phyloP scores from a whole-genome alignment of 306 rosid genomes.

The Prinsepia uniflora region DNA sequence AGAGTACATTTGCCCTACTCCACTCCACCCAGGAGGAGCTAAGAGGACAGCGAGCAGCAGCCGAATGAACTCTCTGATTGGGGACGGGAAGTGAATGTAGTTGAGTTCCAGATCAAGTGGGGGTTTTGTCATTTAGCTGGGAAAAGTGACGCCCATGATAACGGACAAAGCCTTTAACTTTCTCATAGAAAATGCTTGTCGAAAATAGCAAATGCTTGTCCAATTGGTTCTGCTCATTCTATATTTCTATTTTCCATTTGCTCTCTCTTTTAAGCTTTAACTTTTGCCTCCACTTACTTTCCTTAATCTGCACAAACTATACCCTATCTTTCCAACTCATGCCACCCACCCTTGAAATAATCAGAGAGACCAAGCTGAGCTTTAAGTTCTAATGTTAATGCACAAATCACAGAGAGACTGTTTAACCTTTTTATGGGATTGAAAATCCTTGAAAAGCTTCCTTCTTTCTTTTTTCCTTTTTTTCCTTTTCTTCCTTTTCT shows the following conservation, averaged over 20 bases:
- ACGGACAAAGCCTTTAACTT: slow-evolving; percentile 43
- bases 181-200: slow-evolving; percentile 37
- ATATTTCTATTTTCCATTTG: slow-evolving; percentile 32
- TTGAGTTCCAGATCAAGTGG: slow-evolving; percentile 10
- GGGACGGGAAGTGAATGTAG: not conserved
- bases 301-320: slow-evolving; percentile 15
- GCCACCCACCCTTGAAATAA: slow-evolving; percentile 8
- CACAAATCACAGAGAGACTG: not conserved
- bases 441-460: slow-evolving; percentile 32
- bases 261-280: not conserved
- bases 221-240: slow-evolving; percentile 54
- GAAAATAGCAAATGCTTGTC: slow-evolving; percentile 31
- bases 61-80: too few species aligned
- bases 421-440: slow-evolving; percentile 47
- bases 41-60: too few species aligned
- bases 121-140: slow-evolving; percentile 34
- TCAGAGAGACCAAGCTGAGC: not conserved
- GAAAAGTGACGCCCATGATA: slow-evolving; percentile 21
- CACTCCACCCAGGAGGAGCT: too few species aligned
- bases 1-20: too few species aligned
- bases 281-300: not conserved
- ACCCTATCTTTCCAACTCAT: slow-evolving; percentile 37
- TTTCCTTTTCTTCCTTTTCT: too few species aligned
- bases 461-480: not conserved
- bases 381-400: not conserved